A percentile compares a stretch with the other conserved stretches of the same genome.
phyloP scores from a whole-genome alignment of 192 early-diverging fungal species.

The Chytriomyces sp. region DNA sequence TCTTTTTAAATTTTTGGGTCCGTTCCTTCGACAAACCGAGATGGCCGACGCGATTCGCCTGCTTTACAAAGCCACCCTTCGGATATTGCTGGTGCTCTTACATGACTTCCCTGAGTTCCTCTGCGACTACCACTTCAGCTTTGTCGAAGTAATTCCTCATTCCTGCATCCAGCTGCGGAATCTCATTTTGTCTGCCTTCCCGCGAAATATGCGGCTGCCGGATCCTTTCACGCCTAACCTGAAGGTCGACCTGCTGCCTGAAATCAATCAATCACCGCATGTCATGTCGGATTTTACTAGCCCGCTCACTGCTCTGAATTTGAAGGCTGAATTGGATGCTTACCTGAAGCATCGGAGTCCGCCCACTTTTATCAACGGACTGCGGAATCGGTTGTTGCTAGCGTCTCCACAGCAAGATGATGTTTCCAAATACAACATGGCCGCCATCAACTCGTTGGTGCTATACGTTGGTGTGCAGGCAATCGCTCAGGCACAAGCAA shows the following conservation, averaged over 20 bases:
- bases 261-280: slow-evolving; percentile 81
- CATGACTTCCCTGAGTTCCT: slow-evolving; percentile 99
- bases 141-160: slow-evolving; percentile 89
- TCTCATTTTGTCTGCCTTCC: slow-evolving; percentile 95
- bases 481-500: slow-evolving; percentile 55
- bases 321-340: slow-evolving; percentile 75
- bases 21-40: slow-evolving; percentile 75
- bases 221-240: slow-evolving; percentile 96
- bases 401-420: slow-evolving; percentile 33
- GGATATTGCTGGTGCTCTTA: slow-evolving; percentile 86
- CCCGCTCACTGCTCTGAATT: slow-evolving; percentile 57
- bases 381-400: slow-evolving; percentile 54
- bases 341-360: slow-evolving; percentile 66
- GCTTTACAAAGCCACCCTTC: slow-evolving; percentile 87
- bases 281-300: slow-evolving; percentile 85
- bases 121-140: slow-evolving; percentile 85
- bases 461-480: slow-evolving; percentile 83
- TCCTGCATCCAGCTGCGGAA: slow-evolving; percentile 94
- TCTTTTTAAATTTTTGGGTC: slow-evolving; percentile 85
- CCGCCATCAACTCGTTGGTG: slow-evolving; percentile 84
- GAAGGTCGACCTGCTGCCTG: slow-evolving; percentile 87
- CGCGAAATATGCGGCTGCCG: slow-evolving; percentile 90
- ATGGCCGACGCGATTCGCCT: slow-evolving; percentile 74
- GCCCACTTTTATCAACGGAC: slow-evolving; percentile 61
- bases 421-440: slow-evolving; percentile 71